Percentiles rank a stretch among this genome's conserved stretches.
These are phyloP conservation scores for Mycena leptocephala DNA, from an alignment of 768 basidiomycete species.

Conservation along the genomic window DNA sequence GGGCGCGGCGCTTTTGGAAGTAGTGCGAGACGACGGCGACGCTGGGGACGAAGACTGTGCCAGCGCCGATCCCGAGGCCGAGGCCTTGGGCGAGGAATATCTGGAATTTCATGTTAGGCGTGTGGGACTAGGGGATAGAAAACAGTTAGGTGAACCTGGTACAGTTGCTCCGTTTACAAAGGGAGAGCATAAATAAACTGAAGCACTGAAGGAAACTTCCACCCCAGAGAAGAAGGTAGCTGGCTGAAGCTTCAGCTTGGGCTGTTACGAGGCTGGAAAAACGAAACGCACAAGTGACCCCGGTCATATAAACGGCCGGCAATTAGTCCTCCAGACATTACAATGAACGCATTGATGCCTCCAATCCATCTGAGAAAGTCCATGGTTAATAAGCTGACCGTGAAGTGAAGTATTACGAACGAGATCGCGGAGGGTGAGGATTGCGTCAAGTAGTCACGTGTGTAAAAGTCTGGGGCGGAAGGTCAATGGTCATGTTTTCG, in stretches of 20 bases:
- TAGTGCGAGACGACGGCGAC: conserved; percentile 63
- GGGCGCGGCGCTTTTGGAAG: conserved; percentile 55
- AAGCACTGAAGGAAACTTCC: conserved; percentile 55
- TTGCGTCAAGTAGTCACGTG: not conserved
- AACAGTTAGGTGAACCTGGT: conserved; percentile 56
- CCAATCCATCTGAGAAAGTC: conserved; percentile 59
- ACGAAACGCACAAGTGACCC: conserved; percentile 60
- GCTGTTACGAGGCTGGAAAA: not conserved
- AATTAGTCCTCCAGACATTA: conserved; percentile 59
- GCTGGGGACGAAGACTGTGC: conserved; percentile 61
- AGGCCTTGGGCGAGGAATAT: conserved; percentile 63
- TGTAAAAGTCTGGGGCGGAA: not conserved
- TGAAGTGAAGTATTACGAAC: not conserved
- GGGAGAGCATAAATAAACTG: conserved; percentile 63
- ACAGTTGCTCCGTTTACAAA: conserved; percentile 59
- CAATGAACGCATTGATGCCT: conserved; percentile 62
- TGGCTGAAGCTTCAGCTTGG: conserved; percentile 5
- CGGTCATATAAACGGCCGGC: conserved; percentile 63
- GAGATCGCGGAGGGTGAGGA: not conserved
- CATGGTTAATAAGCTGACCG: not conserved
- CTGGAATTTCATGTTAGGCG: conserved; percentile 31
- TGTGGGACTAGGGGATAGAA: not conserved
- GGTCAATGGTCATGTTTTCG: not conserved
- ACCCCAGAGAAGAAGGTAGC: conserved; percentile 50
- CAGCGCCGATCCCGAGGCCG: conserved; percentile 58